These are phyloP conservation scores for Alloascoidea africana DNA, from an alignment of 805 yeast species.

Conservation along the genomic window DNA sequence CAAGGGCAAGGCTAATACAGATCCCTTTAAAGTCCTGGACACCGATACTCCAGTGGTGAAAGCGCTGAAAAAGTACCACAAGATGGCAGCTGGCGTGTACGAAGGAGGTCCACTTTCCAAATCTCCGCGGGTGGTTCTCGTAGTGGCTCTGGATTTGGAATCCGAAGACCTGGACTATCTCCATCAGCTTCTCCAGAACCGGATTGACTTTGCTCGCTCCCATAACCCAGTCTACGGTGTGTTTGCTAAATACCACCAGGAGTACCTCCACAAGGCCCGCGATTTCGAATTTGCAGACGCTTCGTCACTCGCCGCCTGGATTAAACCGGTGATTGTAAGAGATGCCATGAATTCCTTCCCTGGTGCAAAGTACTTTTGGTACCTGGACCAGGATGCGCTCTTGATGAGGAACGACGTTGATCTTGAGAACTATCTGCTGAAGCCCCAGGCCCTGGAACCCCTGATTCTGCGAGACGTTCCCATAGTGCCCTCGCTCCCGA, in stretches of 20 bases:
- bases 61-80: neutral
- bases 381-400: constrained; percentile 48
- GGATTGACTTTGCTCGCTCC: constrained; percentile 2
- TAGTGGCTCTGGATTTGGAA: neutral
- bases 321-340: constrained; percentile 34
- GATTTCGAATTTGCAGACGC: no score
- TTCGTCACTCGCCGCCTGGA: constrained; percentile 23
- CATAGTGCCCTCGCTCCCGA: constrained; percentile 46
- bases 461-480: constrained; percentile 47
- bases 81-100: neutral
- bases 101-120: constrained; percentile 3
- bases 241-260: neutral
- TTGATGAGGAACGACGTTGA: constrained; percentile 47
- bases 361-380: constrained; percentile 63
- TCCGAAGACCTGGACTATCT: neutral
- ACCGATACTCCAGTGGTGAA: neutral
- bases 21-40: neutral
- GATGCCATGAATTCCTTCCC: constrained; percentile 80
- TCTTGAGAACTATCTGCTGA: constrained; percentile 35
- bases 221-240: neutral
- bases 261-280: no score
- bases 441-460: constrained; percentile 37
- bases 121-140: constrained; percentile 5
- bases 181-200: neutral
- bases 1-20: neutral